These are phyloP conservation scores for Rhodotorula babjevae DNA, from an alignment of 768 basidiomycete species.

Conservation along the genomic window DNA sequence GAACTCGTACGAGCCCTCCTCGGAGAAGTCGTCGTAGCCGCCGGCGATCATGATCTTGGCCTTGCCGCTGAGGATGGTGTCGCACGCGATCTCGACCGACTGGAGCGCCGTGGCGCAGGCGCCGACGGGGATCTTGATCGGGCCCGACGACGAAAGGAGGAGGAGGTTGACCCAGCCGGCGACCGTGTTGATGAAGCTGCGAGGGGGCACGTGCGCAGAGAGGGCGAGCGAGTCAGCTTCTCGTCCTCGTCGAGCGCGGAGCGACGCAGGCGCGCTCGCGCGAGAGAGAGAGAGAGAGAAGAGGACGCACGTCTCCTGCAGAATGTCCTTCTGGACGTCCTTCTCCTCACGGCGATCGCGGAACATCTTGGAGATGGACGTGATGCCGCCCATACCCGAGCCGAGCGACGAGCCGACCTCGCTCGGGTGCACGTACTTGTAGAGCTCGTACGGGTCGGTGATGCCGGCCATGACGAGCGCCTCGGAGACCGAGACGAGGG, in stretches of 20 bases:
- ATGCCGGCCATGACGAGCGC: constrained; percentile 95
- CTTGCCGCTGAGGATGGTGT: constrained; percentile 87
- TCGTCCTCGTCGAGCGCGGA: too few relatives aligned
- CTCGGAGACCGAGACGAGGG: constrained; percentile 87
- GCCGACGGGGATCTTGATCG: constrained; percentile 98
- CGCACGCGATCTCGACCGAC: constrained; percentile 96
- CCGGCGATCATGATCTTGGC: constrained; percentile 99
- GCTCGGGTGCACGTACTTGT: constrained; percentile 92
- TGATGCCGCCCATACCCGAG: constrained; percentile 93
- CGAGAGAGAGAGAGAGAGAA: background rate
- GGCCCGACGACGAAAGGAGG: constrained; percentile 90
- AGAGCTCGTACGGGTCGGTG: constrained; percentile 95
- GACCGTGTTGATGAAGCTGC: constrained; percentile 95
- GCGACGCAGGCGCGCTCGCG: too few relatives aligned
- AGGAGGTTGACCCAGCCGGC: constrained; percentile 97
- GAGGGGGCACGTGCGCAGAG: background rate
- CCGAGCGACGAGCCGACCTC: constrained; percentile 92
- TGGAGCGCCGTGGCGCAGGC: constrained; percentile 98
- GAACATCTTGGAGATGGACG: constrained; percentile 81
- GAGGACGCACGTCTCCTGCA: constrained; percentile 78
- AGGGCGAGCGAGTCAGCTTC: background rate
- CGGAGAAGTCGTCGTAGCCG: constrained; percentile 95
- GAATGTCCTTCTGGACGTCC: constrained; percentile 94
- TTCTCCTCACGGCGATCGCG: constrained; percentile 97
- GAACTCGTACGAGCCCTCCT: constrained; percentile 98